These are phyloP conservation scores for Capniomyces stellatus DNA, from an alignment of 371 early-diverging fungal species.

Conservation along the genomic window DNA sequence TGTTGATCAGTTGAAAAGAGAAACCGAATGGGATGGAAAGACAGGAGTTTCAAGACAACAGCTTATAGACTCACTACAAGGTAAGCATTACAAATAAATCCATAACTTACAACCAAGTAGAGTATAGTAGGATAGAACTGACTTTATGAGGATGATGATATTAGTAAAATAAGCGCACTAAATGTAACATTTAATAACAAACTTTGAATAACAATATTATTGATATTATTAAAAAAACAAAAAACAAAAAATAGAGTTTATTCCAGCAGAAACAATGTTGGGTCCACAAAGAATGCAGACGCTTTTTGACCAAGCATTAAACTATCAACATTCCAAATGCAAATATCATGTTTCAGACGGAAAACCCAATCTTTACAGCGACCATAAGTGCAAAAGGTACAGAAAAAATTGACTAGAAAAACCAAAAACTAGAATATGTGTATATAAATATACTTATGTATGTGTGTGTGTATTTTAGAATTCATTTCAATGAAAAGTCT, in stretches of 20 bases:
- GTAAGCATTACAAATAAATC: no score
- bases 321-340: constrained; percentile 56
- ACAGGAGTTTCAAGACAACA: constrained; percentile 46
- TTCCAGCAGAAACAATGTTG: constrained; percentile 70
- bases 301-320: constrained; percentile 62
- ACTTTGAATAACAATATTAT: not conserved
- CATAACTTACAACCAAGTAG: no score
- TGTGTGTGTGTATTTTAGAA: no score
- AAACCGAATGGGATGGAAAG: constrained; percentile 62
- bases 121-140: no score
- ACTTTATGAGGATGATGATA: no score
- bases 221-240: constrained; percentile 20
- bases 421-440: no score
- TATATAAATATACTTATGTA: no score
- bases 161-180: no score
- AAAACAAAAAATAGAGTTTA: no score
- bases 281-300: constrained; percentile 61
- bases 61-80: constrained; percentile 42
- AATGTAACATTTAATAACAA: not conserved
- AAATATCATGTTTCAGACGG: constrained; percentile 55
- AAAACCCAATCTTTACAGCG: constrained; percentile 12
- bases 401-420: no score
- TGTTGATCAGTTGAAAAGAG: constrained; percentile 10
- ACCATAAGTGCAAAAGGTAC: constrained; percentile 25
- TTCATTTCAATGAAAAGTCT: constrained; percentile 20